These are phyloP conservation scores for Rosa hybrid DNA, from an alignment of 331 rosid genomes.

Conservation along the genomic window DNA sequence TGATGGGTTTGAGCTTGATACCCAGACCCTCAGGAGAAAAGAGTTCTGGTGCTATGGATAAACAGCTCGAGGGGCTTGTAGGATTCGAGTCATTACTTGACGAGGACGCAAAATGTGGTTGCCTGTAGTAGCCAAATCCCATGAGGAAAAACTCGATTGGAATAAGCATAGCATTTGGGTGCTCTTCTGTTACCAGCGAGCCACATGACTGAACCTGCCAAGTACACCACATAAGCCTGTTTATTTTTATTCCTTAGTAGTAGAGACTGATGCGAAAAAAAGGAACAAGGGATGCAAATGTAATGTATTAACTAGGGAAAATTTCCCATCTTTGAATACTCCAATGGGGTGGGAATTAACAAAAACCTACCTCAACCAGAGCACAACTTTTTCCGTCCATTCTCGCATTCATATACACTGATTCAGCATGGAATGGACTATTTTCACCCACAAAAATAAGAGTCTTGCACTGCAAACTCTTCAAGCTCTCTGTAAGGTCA, in stretches of 20 bases:
- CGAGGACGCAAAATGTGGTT: conserved; percentile 43
- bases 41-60: conserved; percentile 73
- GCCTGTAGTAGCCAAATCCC: conserved; percentile 71
- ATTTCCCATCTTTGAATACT: neutral
- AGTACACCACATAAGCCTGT: neutral
- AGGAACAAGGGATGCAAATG: neutral
- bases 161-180: conserved; percentile 70
- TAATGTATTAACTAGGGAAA: neutral
- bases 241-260: neutral
- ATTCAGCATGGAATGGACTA: conserved; percentile 76
- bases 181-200: conserved; percentile 87
- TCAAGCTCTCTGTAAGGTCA: conserved; percentile 65
- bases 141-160: conserved; percentile 71
- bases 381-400: conserved; percentile 58
- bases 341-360: neutral
- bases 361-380: conserved; percentile 66
- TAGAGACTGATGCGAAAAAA: too few species aligned
- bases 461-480: conserved; percentile 68
- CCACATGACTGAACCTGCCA: conserved; percentile 82
- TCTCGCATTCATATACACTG: conserved; percentile 62
- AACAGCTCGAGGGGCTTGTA: conserved; percentile 50
- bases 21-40: conserved; percentile 69
- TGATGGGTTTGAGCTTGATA: conserved; percentile 83
- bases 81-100: conserved; percentile 65
- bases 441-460: conserved; percentile 83